Evolutionary conservation across 2,329 filamentous ascomycete genomes (phyloP).

Genomic region (Fusarium cyanostomum): DNA sequence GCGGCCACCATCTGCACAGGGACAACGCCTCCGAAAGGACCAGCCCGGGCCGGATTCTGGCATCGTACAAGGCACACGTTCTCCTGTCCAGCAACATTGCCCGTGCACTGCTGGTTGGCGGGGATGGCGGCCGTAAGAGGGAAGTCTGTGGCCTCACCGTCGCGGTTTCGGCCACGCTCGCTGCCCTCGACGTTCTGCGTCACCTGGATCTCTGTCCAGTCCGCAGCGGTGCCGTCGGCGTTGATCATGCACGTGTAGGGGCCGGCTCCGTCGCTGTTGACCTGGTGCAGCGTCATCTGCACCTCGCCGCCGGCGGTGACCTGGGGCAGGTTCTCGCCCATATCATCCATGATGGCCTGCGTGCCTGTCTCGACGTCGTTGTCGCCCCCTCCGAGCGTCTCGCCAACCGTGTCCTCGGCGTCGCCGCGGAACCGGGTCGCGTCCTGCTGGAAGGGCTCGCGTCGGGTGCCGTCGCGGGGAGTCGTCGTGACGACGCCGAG

Average conservation of each 20-base stretch:
- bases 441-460: conserved; percentile 71
- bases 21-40: conserved; percentile 70
- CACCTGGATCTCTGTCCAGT: conserved; percentile 63
- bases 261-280: conserved; percentile 46
- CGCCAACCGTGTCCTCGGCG: conserved; percentile 62
- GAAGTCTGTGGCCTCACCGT: conserved; percentile 54
- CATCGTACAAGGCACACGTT: conserved; percentile 72
- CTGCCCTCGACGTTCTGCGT: conserved; percentile 49
- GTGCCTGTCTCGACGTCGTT: conserved; percentile 68
- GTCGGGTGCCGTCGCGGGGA: conserved; percentile 68
- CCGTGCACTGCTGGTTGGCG: conserved; percentile 64
- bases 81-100: conserved; percentile 65
- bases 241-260: conserved; percentile 74
- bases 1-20: conserved; percentile 66
- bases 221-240: conserved; percentile 66
- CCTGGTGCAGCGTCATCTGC: conserved; percentile 63
- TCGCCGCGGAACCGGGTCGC: conserved; percentile 68
- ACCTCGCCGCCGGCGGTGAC: conserved; percentile 65
- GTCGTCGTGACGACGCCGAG: conserved; percentile 63
- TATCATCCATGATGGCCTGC: conserved; percentile 65
- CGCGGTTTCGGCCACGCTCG: conserved; percentile 52
- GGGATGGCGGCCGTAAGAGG: conserved; percentile 69
- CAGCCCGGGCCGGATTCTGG: conserved; percentile 67
- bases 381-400: conserved; percentile 65
- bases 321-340: conserved; percentile 66